These are phyloP conservation scores for Batkoa obscura DNA, from an alignment of 371 early-diverging fungal genomes.

Conservation along the genomic window DNA sequence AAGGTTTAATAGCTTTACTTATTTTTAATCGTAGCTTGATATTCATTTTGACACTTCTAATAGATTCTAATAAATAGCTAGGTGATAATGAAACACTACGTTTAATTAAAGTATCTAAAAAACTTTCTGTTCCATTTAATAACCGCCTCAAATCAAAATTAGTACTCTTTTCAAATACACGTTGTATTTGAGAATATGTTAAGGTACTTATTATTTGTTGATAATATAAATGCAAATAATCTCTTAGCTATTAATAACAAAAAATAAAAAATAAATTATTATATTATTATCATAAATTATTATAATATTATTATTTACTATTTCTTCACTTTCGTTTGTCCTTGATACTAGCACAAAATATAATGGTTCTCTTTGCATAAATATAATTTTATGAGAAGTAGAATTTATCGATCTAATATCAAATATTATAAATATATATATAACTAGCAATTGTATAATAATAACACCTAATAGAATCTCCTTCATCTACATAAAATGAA, in stretches of 20 bases:
- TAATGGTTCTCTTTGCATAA: constrained; percentile 56
- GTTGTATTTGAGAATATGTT: constrained; percentile 57
- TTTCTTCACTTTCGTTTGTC: constrained; percentile 55
- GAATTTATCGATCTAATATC: constrained; percentile 30
- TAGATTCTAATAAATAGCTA: constrained; percentile 52
- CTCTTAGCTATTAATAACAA: constrained; percentile 30
- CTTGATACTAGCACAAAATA: constrained; percentile 66
- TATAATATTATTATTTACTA: no score
- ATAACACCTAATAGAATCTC: constrained; percentile 26
- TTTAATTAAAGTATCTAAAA: background rate
- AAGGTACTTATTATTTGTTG: constrained; percentile 73
- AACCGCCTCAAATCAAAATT: constrained; percentile 80
- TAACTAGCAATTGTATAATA: no score
- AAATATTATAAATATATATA: no score
- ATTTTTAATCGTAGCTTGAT: constrained; percentile 48
- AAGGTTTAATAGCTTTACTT: constrained; percentile 51
- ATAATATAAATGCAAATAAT: constrained; percentile 61
- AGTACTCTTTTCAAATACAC: constrained; percentile 65
- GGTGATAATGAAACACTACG: background rate
- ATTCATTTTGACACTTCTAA: constrained; percentile 55
- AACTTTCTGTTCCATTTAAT: constrained; percentile 27
- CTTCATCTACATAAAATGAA: constrained; percentile 62
- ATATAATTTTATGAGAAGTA: constrained; percentile 62
- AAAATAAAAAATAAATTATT: no score
- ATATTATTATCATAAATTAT: no score